Percentiles rank a stretch among this genome's conserved stretches.
phyloP scores from a whole-genome alignment of 805 yeast species.

The Yamadazyma philogaea region DNA sequence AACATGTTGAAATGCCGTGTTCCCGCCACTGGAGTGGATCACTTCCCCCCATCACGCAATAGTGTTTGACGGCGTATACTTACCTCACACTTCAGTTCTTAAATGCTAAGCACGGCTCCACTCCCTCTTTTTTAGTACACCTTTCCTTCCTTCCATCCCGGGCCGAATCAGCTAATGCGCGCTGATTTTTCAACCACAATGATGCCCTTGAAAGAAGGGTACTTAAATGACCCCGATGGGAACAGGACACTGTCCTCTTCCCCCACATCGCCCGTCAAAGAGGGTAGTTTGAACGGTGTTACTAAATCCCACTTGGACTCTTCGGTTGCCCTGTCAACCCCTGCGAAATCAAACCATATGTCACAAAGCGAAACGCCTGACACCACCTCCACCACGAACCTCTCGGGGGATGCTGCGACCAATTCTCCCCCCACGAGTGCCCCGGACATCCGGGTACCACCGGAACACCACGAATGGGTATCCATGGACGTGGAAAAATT shows the following conservation, averaged over 20 bases:
- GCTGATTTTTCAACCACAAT: slow-evolving; percentile 4
- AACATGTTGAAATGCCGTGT: too few species aligned
- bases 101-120: too few species aligned
- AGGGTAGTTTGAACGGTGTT: not conserved
- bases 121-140: too few species aligned
- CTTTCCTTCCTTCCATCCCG: too few species aligned
- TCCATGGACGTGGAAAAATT: slow-evolving; percentile 47
- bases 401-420: not conserved
- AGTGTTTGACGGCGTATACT: too few species aligned
- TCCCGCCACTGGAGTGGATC: too few species aligned
- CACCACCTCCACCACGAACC: not conserved
- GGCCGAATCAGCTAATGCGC: slow-evolving; percentile 5
- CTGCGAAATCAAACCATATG: not conserved
- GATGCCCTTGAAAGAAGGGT: slow-evolving; percentile 6
- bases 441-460: not conserved
- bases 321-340: not conserved
- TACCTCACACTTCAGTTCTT: too few species aligned
- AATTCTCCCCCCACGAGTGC: not conserved
- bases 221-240: slow-evolving; percentile 3
- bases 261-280: not conserved
- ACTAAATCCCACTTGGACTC: not conserved
- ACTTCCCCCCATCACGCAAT: too few species aligned
- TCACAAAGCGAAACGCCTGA: not conserved
- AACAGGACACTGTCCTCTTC: not conserved
- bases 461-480: slow-evolving; percentile 42